Base-by-base conservation (phyloP, 176 grass and related monocot genomes). In the Thalia dealbata region DNA sequence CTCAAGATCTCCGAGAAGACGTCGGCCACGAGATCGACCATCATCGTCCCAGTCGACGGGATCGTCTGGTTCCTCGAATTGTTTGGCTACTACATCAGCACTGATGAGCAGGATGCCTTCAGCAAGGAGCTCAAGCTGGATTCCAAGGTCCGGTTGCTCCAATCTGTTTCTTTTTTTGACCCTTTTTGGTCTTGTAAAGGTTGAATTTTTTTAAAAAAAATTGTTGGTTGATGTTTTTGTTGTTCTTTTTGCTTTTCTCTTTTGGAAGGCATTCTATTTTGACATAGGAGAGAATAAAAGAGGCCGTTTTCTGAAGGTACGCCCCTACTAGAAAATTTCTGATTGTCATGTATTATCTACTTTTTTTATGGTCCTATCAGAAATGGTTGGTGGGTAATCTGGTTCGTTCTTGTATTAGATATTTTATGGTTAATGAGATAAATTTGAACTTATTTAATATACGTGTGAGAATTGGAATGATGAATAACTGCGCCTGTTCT, bases 1-100 rank as follows among this genome's bases (percentile, higher is more conserved):
- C 88, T 99, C 51, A 99, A 99, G 88, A 88, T 99, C 80, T 93
- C 90, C 22, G 90, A 99, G 90, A 99, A 99, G 80, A 93, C 90
- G 5, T 87, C 87, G 16, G 83, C 95, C 27, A 91, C 88, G 79
- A 84, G 95, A 77, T 93, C 95, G 67, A 95, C 90, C 72, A 99
- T 95, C 82, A 99, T 99, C 78, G 83, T 99, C 25, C 95, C 95
- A 65, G 76, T 92, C 73, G 81, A 82, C 3, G 87, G 95, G 41
- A 88, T 99, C 76, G 68, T 79, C 18, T 99, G 88, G 90, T 99
- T 99, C 80, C 79, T 99, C 64, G 95, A 99, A 50, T 81, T 92
- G 21, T 99, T 99, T 74, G 82, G 82, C 80, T 99, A 99, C 82
- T 99, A 93, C 79, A 91, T 99, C 78, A 80, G 77, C 77, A 93